phyloP scores from a whole-genome alignment of 192 early-diverging fungal species.

The Linnemannia elongata region DNA sequence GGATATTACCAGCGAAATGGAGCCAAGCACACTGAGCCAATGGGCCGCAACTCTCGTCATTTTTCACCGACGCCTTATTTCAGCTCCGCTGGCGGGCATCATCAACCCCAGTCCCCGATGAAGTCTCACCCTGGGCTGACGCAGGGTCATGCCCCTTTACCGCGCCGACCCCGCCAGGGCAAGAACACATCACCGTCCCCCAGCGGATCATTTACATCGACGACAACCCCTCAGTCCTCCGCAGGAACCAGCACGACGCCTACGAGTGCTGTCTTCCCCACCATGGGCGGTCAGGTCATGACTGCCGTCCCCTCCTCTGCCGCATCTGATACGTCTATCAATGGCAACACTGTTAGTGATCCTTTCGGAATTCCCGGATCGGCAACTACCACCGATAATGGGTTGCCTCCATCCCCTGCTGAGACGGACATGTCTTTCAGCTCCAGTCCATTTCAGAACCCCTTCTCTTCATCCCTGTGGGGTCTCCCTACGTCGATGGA shows the following conservation, averaged over 20 bases:
- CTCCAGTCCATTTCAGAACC: conserved; percentile 32
- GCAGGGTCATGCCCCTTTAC: conserved; percentile 39
- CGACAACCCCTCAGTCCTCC: neutral
- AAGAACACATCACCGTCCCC: conserved; percentile 39
- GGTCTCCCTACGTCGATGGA: conserved; percentile 50
- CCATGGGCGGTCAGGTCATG: neutral
- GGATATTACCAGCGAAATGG: conserved; percentile 38
- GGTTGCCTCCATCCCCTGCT: conserved; percentile 1
- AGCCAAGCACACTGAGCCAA: conserved; percentile 12
- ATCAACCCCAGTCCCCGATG: conserved; percentile 10
- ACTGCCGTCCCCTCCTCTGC: neutral
- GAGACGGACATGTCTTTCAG: conserved; percentile 3
- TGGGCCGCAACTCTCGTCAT: conserved; percentile 48
- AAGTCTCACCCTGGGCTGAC: conserved; percentile 45
- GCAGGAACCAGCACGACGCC: neutral
- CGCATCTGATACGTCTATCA: neutral
- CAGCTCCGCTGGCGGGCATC: conserved; percentile 21
- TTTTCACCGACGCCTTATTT: conserved; percentile 54
- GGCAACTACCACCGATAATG: conserved; percentile 8
- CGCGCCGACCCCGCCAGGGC: conserved; percentile 43
- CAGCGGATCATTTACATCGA: neutral
- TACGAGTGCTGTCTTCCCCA: conserved; percentile 16
- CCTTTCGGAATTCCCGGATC: conserved; percentile 36
- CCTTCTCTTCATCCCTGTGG: conserved; percentile 53
- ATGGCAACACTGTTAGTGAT: neutral